Evolutionary conservation across 83 land plant species (phyloP).

Genomic region (Diphasiastrum complanatum): DNA sequence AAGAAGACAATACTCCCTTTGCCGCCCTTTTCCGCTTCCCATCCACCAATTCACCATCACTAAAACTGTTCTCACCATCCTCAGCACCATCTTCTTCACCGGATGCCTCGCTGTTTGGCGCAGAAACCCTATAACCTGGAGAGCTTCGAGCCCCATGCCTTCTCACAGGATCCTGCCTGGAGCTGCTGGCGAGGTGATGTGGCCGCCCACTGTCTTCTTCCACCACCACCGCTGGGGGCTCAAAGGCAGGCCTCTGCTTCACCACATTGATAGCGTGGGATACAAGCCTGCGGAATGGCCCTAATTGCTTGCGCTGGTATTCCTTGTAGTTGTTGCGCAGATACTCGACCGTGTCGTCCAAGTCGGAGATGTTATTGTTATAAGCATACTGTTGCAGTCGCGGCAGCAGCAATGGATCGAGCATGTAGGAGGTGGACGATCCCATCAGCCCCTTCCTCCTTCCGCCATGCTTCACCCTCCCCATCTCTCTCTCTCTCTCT

Average conservation of each 20-base stretch:
- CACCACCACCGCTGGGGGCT: background rate
- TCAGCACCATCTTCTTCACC: conserved; percentile 7
- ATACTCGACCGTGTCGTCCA: conserved; percentile 34
- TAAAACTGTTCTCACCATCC: no score
- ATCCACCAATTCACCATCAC: no score
- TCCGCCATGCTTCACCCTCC: conserved; percentile 33
- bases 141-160: background rate
- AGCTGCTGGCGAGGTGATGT: background rate
- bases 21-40: no score
- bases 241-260: conserved; percentile 3
- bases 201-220: background rate
- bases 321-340: conserved; percentile 47
- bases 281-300: conserved; percentile 43
- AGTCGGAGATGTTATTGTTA: conserved; percentile 25
- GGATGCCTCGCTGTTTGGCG: background rate
- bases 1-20: no score
- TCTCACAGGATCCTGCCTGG: background rate
- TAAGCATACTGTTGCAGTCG: conserved; percentile 31
- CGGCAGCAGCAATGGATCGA: no score
- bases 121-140: conserved; percentile 1
- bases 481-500: conserved; percentile 39
- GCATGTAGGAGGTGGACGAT: no score
- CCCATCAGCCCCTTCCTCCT: conserved; percentile 47
- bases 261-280: conserved; percentile 20
- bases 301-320: conserved; percentile 44